These are phyloP conservation scores for Brachypodium distachyon DNA, from an alignment of 202 grass and related monocot species.

Conservation along the genomic window DNA sequence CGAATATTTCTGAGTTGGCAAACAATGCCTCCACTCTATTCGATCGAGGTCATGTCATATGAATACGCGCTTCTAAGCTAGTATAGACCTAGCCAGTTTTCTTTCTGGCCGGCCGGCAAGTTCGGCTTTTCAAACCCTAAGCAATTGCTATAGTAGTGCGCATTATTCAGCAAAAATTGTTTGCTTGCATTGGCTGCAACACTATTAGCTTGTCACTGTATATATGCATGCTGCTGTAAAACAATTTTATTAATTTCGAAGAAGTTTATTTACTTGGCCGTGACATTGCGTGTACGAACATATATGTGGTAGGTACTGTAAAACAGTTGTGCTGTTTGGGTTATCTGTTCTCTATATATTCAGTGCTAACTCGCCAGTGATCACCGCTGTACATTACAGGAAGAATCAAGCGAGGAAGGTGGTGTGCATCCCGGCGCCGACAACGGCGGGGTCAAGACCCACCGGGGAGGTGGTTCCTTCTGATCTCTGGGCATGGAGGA, in stretches of 20 bases:
- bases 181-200: no score
- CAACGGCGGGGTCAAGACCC: slow-evolving; percentile 37
- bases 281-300: neutral
- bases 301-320: neutral
- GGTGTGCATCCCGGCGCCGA: slow-evolving; percentile 77
- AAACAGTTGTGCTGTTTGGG: neutral
- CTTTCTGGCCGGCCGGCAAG: slow-evolving; percentile 6
- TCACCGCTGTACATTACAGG: slow-evolving; percentile 25
- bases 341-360: neutral
- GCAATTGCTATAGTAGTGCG: neutral
- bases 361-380: neutral
- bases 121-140: slow-evolving; percentile 41
- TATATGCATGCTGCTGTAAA: no score
- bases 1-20: slow-evolving; percentile 45
- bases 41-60: slow-evolving; percentile 17
- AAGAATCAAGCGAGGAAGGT: slow-evolving; percentile 79
- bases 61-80: slow-evolving; percentile 19
- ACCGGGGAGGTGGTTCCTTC: slow-evolving; percentile 79
- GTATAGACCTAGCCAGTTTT: slow-evolving; percentile 14
- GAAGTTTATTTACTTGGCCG: neutral
- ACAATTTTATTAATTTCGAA: no score
- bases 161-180: no score
- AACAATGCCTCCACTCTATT: slow-evolving; percentile 13
- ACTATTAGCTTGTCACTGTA: no score
- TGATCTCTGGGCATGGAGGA: slow-evolving; percentile 96